Conservation (phyloP, 306 rosid genomes). For the Pachyrhizus erosus region DNA sequence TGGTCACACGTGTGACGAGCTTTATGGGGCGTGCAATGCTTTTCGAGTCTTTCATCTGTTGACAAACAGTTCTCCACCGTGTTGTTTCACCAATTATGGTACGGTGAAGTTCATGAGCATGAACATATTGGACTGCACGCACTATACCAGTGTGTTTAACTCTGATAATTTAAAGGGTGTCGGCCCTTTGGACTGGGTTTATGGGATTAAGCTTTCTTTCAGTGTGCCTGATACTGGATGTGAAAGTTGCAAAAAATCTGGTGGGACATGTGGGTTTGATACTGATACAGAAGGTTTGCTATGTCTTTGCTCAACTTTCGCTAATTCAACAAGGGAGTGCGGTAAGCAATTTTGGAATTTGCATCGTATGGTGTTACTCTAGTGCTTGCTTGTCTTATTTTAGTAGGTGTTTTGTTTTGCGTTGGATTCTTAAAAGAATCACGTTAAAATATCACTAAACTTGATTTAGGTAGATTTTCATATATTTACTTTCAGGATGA, state of each 20-base stretch:
- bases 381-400: no score
- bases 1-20: slow-evolving; percentile 91
- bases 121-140: slow-evolving; percentile 89
- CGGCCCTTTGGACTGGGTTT: slow-evolving; percentile 89
- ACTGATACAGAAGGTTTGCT: slow-evolving; percentile 76
- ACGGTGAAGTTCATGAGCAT: slow-evolving; percentile 84
- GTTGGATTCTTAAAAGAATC: no score
- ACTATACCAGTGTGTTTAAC: slow-evolving; percentile 75
- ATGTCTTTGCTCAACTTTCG: slow-evolving; percentile 75
- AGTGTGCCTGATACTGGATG: slow-evolving; percentile 81
- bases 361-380: neutral
- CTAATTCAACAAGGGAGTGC: slow-evolving; percentile 70
- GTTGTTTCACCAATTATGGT: slow-evolving; percentile 79
- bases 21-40: slow-evolving; percentile 77
- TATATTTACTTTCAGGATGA: no score
- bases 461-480: no score
- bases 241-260: slow-evolving; percentile 63
- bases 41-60: slow-evolving; percentile 75
- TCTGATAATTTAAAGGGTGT: slow-evolving; percentile 60
- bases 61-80: slow-evolving; percentile 76
- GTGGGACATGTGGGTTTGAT: slow-evolving; percentile 90
- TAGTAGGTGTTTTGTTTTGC: no score
- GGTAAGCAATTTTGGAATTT: slow-evolving; percentile 52
- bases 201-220: slow-evolving; percentile 80
- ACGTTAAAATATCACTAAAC: no score